Percentiles rank a stretch among this genome's conserved stretches.
phyloP scores from a whole-genome alignment of 495 filamentous ascomycete genomes.

The Hypoxylon intermedium region DNA sequence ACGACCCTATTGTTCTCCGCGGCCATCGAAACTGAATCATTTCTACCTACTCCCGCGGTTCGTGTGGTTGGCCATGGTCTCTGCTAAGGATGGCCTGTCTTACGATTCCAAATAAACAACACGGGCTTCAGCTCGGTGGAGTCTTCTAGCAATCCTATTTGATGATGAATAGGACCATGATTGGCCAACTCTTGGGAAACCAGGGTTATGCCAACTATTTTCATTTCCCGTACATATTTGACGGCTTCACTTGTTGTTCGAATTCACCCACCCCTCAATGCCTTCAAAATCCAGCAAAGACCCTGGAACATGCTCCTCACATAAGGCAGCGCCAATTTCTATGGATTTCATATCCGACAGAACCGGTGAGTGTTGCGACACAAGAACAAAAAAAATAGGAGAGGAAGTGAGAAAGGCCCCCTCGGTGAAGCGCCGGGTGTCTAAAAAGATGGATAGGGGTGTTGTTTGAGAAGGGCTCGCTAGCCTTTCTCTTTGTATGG shows the following conservation, averaged over 20 bases:
- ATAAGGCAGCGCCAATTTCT: conserved; percentile 1
- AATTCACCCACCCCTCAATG: conserved; percentile 6
- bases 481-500: conserved; percentile 24
- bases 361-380: conserved; percentile 5
- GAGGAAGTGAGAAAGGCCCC: conserved; percentile 1
- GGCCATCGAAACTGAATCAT: conserved; percentile 1
- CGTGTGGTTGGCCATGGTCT: conserved; percentile 7
- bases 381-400: conserved; percentile 7
- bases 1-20: conserved; percentile 21
- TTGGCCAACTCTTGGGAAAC: conserved; percentile 11
- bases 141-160: conserved; percentile 2
- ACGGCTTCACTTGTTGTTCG: conserved; percentile 20
- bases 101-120: conserved; percentile 5
- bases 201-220: conserved; percentile 13
- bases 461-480: neutral
- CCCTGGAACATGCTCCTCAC: neutral
- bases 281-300: neutral
- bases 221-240: conserved; percentile 46
- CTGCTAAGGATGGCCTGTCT: conserved; percentile 1
- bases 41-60: conserved; percentile 1
- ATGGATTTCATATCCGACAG: neutral
- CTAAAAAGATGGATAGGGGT: conserved; percentile 6
- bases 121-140: conserved; percentile 4
- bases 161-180: neutral
- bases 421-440: neutral